Conservation (phyloP, 2,329 filamentous ascomycete genomes). For the Trichophaea hybrida region DNA sequence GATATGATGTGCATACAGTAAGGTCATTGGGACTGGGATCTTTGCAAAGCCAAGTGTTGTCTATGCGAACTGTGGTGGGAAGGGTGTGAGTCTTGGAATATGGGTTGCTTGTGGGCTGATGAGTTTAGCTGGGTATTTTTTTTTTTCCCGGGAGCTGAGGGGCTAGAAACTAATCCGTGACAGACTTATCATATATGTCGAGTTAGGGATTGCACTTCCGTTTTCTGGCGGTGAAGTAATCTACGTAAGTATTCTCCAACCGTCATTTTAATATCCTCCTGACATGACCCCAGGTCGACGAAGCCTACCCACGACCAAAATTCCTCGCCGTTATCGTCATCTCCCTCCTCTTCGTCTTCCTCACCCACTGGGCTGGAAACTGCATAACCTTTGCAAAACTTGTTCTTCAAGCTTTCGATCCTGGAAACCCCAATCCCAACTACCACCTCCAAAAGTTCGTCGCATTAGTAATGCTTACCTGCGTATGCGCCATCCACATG, state of each 20-base stretch:
- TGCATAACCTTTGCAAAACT: slow-evolving; percentile 30
- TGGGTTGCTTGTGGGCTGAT: slow-evolving; percentile 39
- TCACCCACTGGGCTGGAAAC: slow-evolving; percentile 31
- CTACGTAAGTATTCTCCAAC: slow-evolving; percentile 31
- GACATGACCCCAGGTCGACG: slow-evolving; percentile 23
- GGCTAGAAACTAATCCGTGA: slow-evolving; percentile 6
- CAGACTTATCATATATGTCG: slow-evolving; percentile 34
- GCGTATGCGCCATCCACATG: slow-evolving; percentile 31
- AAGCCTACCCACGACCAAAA: slow-evolving; percentile 29
- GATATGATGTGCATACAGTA: slow-evolving; percentile 5
- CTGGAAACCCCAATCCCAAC: slow-evolving; percentile 23
- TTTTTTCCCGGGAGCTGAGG: neutral
- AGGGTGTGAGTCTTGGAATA: slow-evolving; percentile 35
- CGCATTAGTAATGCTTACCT: slow-evolving; percentile 30
- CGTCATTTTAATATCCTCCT: neutral
- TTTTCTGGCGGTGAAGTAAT: slow-evolving; percentile 33
- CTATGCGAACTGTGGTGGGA: slow-evolving; percentile 12
- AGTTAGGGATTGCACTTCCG: slow-evolving; percentile 39
- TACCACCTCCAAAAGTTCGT: slow-evolving; percentile 30
- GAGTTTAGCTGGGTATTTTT: slow-evolving; percentile 34
- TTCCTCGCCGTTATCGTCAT: slow-evolving; percentile 32
- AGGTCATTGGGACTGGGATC: slow-evolving; percentile 25
- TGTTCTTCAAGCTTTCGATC: slow-evolving; percentile 28
- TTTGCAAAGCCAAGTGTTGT: slow-evolving; percentile 21
- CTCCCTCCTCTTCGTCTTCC: slow-evolving; percentile 31